Conservation (phyloP, 768 basidiomycete species). For the Kwoniella bestiolae region DNA sequence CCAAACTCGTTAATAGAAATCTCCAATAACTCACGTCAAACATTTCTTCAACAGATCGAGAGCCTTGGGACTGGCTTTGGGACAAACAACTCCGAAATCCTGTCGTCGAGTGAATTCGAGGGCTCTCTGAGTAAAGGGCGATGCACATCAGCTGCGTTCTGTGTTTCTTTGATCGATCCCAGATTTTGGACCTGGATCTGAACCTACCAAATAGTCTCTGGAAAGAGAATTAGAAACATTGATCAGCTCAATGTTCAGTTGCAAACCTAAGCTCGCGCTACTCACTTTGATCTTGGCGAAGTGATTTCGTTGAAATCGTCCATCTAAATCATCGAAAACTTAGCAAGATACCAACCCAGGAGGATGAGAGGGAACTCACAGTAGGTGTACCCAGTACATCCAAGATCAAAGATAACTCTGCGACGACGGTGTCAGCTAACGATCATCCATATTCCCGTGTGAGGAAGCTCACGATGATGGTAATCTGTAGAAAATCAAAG, state of each 20-base stretch:
- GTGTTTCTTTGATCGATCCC: not conserved
- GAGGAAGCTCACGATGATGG: slow-evolving; percentile 74
- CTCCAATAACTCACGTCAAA: slow-evolving; percentile 45
- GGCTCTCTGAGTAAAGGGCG: slow-evolving; percentile 62
- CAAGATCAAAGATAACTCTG: slow-evolving; percentile 80
- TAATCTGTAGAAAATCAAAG: slow-evolving; percentile 59
- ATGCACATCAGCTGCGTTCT: not conserved
- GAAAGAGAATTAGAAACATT: not conserved
- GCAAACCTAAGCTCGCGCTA: no score
- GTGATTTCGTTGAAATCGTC: slow-evolving; percentile 95
- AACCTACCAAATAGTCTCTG: slow-evolving; percentile 72
- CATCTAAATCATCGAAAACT: slow-evolving; percentile 63
- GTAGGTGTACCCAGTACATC: slow-evolving; percentile 78
- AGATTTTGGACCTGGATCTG: not conserved
- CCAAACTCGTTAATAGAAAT: slow-evolving; percentile 60
- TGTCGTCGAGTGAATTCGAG: slow-evolving; percentile 83
- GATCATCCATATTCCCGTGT: slow-evolving; percentile 80
- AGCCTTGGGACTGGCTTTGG: slow-evolving; percentile 67
- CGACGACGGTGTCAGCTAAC: slow-evolving; percentile 55
- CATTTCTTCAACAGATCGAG: slow-evolving; percentile 52
- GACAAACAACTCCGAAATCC: slow-evolving; percentile 71
- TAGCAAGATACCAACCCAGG: not conserved
- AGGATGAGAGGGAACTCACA: slow-evolving; percentile 15
- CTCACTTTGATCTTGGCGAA: slow-evolving; percentile 65
- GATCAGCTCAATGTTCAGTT: no score